Base-by-base conservation (phyloP, 495 filamentous ascomycete species). In the Penicillium coffeae region DNA sequence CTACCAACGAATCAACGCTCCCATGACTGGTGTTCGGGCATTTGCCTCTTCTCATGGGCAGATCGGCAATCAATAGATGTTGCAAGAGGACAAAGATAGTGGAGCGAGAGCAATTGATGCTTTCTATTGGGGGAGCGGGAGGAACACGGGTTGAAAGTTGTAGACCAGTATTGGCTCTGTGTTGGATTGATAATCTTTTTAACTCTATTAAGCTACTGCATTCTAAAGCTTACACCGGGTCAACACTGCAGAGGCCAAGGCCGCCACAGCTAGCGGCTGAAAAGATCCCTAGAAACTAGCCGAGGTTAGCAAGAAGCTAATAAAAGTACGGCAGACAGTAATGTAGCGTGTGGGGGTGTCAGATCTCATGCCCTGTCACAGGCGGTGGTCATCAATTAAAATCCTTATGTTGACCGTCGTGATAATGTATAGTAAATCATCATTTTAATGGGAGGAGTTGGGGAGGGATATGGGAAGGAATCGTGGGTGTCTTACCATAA, bases 371-470 rank as follows among this genome's bases (percentile, higher is more conserved):
- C 88, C 89, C 74, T 85, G 89, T 93, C 88, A 91, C 80, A 82
- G 88, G 88, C 85, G 54, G 74, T 74, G 86, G 76, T 92, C 89
- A 90, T 91, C 89, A 94, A 88, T 75, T 79, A 81, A 77, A 79
- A 68, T 57, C 70, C 62, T 82, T 95, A 92, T 88, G 90, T 85
- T 88, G 90, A 95, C 90, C 90, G 90, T 95, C 90, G 90, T 95
- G 90, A 95, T 85, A 84, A 84, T 77, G 69, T 75, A 59, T 64
- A 68, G 63, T 71, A 76, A 77, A 79, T 87, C 85, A 90, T 93
- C 86, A 87, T 88, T 52, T 75, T 75, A 75, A 59, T 49, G 13
- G 30, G 46, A 48, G 45, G 27, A 32, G 18, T 32, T 47, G 3
- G n/a, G 10, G 45, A 19, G 25, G 32, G n/a, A n/a, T 18, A 7